phyloP scores from a whole-genome alignment of 441 rosid genomes.

The Corymbia citriodora region DNA sequence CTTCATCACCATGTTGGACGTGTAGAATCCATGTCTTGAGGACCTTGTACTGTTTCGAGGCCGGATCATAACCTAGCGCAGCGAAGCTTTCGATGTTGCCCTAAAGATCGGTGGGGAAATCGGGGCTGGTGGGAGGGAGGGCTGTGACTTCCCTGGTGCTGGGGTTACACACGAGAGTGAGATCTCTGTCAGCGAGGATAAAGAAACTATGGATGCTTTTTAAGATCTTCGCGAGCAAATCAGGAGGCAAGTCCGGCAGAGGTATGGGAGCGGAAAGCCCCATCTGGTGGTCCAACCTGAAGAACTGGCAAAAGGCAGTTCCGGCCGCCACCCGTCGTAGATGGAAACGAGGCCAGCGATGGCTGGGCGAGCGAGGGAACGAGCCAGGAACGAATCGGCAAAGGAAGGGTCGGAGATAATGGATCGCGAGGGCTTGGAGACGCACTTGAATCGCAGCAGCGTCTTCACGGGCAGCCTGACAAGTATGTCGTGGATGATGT shows the following conservation, averaged over 20 bases:
- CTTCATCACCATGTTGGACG: not conserved
- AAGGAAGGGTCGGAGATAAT: not conserved
- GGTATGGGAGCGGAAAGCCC: not conserved
- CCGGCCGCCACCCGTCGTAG: not conserved
- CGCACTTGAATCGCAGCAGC: not conserved
- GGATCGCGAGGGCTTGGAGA: not conserved
- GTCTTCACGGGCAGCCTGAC: not conserved
- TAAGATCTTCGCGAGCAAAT: not conserved
- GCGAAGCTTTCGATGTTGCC: not conserved
- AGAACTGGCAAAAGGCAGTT: not conserved
- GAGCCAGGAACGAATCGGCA: not conserved
- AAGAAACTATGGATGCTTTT: not conserved
- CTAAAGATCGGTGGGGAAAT: not conserved
- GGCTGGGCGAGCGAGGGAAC: not conserved
- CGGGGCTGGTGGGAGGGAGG: not conserved
- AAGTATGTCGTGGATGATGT: not conserved
- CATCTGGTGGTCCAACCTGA: not conserved
- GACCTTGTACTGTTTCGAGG: not conserved
- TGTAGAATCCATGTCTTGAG: not conserved
- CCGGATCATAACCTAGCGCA: not conserved
- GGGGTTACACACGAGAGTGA: not conserved
- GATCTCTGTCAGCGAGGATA: not conserved
- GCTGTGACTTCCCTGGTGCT: not conserved
- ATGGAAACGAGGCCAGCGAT: not conserved
- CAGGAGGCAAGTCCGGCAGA: not conserved